Evolutionary conservation across 345 rosid species (phyloP), one percentile per base, ranked within the genome.

Genomic region (Bruguiera gymnorhiza): DNA sequence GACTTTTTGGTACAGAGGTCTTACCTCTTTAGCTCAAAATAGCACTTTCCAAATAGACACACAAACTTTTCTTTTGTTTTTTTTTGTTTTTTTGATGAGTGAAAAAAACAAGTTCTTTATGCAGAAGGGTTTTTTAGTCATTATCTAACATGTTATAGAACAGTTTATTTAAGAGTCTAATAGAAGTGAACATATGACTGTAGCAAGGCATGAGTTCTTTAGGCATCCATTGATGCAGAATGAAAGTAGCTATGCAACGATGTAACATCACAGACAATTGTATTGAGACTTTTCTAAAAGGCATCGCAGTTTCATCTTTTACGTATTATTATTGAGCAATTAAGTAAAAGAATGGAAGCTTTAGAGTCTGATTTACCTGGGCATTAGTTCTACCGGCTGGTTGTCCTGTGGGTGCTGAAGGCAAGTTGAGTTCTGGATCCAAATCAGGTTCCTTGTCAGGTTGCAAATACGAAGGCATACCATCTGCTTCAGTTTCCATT

Each of bases 391-490:
- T 82, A 77, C 89, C 86, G 13, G 84, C 86, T 52, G 77, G 84
- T 29, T 79, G 77, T 60, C 93, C 96, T 0, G 62, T 60, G 32
- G 99, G 99, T 74, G 97, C 89, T 43, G 96, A 8, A 75, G 99
- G 99, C 80, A 95, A 78, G 81, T 81, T 86, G 32, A 95, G 86
- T 76, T 89, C 99, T 0, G 86, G 60, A 46, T 85, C 93, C 69
- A 83, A 73, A 80, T 89, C 91, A 0, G 92, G 81, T 73, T 91
- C 96, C 74, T 77, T 85, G 48, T 93, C 98, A 36, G 98, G 95
- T 82, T 95, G 98, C 77, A 95, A 89, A 83, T 92, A 92, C 29
- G 99, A 90, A 67, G 99, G 99, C 60, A 92, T 86, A 29, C 90
- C 97, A 27, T 85, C 88, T 26, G 87, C 79, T 84, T 95, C 97